These are phyloP conservation scores for Pseudozyma sp. DNA, from an alignment of 1,284 basidiomycete genomes.

Conservation along the genomic window DNA sequence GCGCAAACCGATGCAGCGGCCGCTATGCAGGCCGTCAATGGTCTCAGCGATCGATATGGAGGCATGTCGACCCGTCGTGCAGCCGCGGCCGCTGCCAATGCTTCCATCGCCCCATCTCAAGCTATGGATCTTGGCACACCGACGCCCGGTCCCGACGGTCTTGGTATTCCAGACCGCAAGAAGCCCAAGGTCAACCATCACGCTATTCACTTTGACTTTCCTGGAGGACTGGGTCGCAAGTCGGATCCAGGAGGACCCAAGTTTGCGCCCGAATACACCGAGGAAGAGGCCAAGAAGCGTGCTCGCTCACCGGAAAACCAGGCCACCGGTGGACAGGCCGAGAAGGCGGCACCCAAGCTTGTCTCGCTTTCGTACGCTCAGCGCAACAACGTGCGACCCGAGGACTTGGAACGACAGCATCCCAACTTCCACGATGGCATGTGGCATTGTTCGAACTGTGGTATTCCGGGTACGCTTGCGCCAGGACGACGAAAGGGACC, in stretches of 20 bases:
- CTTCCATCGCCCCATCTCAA: conserved; percentile 55
- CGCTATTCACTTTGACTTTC: conserved; percentile 62
- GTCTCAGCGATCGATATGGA: conserved; percentile 41
- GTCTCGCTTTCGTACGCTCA: conserved; percentile 49
- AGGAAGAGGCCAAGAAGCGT: conserved; percentile 51
- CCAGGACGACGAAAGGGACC: conserved; percentile 77
- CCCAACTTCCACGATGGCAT: conserved; percentile 65
- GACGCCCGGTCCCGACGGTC: conserved; percentile 48
- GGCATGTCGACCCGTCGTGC: conserved; percentile 56
- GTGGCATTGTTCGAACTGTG: conserved; percentile 69
- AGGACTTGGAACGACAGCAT: conserved; percentile 64
- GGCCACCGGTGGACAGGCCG: conserved; percentile 38
- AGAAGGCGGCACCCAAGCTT: conserved; percentile 41
- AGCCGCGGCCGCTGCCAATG: conserved; percentile 62
- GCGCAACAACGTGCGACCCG: conserved; percentile 58
- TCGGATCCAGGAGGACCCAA: conserved; percentile 51
- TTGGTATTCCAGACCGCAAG: conserved; percentile 50
- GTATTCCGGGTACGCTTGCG: conserved; percentile 61
- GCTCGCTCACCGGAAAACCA: conserved; percentile 50
- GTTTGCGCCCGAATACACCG: conserved; percentile 49
- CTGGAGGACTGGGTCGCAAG: conserved; percentile 62
- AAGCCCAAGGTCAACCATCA: conserved; percentile 55
- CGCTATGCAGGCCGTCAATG: conserved; percentile 27
- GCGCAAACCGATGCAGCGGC: conserved; percentile 38
- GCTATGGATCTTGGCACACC: conserved; percentile 50